Evolutionary conservation across 2,329 filamentous ascomycete species (phyloP).

Genomic region (Aquanectria penicillioides): DNA sequence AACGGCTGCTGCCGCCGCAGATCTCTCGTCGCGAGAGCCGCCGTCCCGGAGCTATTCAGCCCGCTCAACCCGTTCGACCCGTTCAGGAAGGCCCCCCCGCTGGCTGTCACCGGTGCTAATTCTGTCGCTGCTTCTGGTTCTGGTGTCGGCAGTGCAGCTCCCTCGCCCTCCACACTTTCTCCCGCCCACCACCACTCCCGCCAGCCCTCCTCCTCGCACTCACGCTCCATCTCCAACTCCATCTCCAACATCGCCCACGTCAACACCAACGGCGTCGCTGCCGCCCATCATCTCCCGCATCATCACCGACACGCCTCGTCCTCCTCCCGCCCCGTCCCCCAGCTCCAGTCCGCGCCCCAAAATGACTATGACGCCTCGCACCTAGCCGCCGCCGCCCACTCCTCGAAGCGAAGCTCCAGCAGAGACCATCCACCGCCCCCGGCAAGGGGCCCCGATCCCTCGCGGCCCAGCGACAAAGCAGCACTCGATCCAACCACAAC

Average conservation of each 20-base stretch:
- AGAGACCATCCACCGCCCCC: constrained; percentile 64
- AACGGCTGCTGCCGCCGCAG: constrained; percentile 35
- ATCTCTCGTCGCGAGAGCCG: constrained; percentile 37
- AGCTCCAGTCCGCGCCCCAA: constrained; percentile 60
- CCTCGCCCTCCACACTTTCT: constrained; percentile 34
- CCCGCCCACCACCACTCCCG: constrained; percentile 34
- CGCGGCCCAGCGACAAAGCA: constrained; percentile 59
- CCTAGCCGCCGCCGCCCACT: constrained; percentile 63
- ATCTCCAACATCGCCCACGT: constrained; percentile 34
- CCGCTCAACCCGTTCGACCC: constrained; percentile 45
- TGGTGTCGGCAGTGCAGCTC: constrained; percentile 1
- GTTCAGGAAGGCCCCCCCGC: constrained; percentile 25
- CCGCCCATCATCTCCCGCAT: constrained; percentile 40
- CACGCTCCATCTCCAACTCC: constrained; percentile 34
- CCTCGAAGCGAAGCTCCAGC: constrained; percentile 70
- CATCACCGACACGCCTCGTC: constrained; percentile 53
- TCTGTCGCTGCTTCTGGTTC: constrained; percentile 7
- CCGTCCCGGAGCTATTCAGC: constrained; percentile 49
- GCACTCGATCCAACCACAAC: constrained; percentile 58
- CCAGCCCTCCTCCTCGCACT: constrained; percentile 39
- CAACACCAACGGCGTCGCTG: constrained; percentile 40
- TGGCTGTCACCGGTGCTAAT: constrained; percentile 23
- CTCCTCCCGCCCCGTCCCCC: constrained; percentile 52
- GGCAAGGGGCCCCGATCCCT: constrained; percentile 65
- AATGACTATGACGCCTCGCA: constrained; percentile 80